Conservation (phyloP, 176 grass and related monocot species). For the bread wheat (Triticum aestivum) region DNA sequence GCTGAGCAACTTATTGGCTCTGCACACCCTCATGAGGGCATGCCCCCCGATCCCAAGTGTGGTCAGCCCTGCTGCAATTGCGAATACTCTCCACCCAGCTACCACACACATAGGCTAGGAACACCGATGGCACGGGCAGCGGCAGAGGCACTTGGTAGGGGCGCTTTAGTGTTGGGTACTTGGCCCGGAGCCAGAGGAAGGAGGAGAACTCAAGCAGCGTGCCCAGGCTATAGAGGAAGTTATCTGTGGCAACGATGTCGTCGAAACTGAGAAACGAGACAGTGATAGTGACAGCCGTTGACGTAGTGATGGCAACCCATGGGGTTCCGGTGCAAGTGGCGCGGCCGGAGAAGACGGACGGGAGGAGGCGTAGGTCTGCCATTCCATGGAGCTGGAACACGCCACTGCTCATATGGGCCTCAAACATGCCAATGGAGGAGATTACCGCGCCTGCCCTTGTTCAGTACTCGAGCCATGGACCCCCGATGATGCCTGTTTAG, state of each 20-base stretch:
- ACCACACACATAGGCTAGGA: neutral
- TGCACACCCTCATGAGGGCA: conserved; percentile 34
- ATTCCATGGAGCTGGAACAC: conserved; percentile 51
- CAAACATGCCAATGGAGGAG: conserved; percentile 17
- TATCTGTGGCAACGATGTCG: too few relatives aligned
- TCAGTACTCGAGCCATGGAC: conserved; percentile 45
- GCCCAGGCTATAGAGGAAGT: too few relatives aligned
- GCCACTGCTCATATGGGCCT: conserved; percentile 50
- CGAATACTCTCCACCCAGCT: conserved; percentile 15
- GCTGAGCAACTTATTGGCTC: conserved; percentile 33
- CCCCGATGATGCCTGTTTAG: conserved; percentile 26
- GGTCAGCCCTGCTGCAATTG: conserved; percentile 10
- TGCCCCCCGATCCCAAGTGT: conserved; percentile 3
- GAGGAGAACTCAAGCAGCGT: too few relatives aligned
- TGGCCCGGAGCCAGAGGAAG: too few relatives aligned
- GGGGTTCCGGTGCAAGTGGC: conserved; percentile 14
- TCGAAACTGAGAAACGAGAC: conserved; percentile 9
- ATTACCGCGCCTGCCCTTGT: neutral
- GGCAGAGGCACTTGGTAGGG: conserved; percentile 39
- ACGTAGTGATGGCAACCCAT: neutral
- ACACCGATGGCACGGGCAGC: conserved; percentile 17
- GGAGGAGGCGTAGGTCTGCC: conserved; percentile 52
- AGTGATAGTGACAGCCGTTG: neutral
- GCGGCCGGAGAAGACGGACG: conserved; percentile 30
- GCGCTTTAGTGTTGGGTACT: conserved; percentile 14